phyloP scores from a whole-genome alignment of 495 filamentous ascomycete genomes.

The Thozetella sp. region DNA sequence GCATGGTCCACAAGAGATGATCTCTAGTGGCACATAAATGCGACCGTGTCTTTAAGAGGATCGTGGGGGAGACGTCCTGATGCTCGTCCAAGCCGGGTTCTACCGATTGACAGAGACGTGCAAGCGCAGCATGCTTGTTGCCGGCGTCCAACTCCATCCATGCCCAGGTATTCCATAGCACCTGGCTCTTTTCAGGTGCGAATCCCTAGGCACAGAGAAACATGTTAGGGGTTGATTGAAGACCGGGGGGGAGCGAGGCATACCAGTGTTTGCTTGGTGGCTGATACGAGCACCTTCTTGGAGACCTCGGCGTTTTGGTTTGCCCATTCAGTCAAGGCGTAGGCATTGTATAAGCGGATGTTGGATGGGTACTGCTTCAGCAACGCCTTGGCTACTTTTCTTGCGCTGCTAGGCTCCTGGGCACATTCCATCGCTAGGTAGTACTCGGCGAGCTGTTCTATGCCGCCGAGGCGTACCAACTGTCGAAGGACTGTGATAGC shows the following conservation, averaged over 20 bases:
- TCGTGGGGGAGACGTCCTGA: constrained; percentile 28
- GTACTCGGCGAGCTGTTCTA: constrained; percentile 68
- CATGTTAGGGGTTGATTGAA: no score
- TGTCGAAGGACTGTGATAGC: constrained; percentile 54
- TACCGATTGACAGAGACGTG: constrained; percentile 25
- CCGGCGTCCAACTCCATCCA: constrained; percentile 64
- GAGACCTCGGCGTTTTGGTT: constrained; percentile 56
- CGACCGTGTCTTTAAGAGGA: constrained; percentile 58
- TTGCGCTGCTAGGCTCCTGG: constrained; percentile 56
- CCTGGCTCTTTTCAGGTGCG: constrained; percentile 37
- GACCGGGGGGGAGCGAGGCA: neutral
- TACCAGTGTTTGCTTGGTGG: constrained; percentile 27
- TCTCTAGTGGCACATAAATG: constrained; percentile 59
- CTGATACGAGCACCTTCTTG: constrained; percentile 65
- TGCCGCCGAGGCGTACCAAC: constrained; percentile 41
- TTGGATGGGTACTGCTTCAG: constrained; percentile 68
- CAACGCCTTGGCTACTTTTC: constrained; percentile 71
- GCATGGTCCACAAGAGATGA: constrained; percentile 50
- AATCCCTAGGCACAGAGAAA: constrained; percentile 18
- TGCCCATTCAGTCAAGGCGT: constrained; percentile 71
- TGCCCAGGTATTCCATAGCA: constrained; percentile 72
- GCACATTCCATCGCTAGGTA: constrained; percentile 68
- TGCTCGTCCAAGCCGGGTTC: constrained; percentile 13
- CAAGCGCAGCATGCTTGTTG: constrained; percentile 31
- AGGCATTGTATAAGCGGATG: constrained; percentile 74